Evolutionary conservation across 2,329 filamentous ascomycete genomes (phyloP).

Genomic region (Dendryphion nanum): DNA sequence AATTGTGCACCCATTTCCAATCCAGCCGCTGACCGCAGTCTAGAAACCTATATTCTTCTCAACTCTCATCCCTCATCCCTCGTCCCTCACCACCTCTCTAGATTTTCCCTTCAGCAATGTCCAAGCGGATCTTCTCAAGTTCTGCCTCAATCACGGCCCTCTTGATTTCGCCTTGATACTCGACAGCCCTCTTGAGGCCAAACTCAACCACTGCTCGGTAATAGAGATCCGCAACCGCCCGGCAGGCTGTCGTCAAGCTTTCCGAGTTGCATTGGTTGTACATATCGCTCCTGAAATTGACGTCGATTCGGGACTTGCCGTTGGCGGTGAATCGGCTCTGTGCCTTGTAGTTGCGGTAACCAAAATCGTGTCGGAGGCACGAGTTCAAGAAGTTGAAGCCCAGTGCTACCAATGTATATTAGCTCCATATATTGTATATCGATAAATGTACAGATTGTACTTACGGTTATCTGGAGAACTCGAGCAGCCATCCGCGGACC

Average conservation of each 20-base stretch:
- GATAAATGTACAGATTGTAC: too few species aligned
- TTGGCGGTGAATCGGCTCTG: conserved; percentile 47
- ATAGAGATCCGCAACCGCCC: conserved; percentile 31
- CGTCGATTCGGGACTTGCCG: conserved; percentile 48
- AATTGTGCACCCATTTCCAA: too few species aligned
- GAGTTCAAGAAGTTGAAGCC: conserved; percentile 30
- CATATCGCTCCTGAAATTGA: conserved; percentile 48
- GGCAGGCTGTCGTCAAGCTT: conserved; percentile 10
- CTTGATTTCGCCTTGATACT: conserved; percentile 1
- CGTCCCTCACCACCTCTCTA: too few species aligned
- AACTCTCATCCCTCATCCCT: too few species aligned
- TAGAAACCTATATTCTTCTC: too few species aligned
- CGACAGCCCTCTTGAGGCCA: conserved; percentile 11
- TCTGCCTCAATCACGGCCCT: too few species aligned
- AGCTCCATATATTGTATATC: too few species aligned
- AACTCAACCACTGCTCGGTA: conserved; percentile 31
- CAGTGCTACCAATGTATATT: too few species aligned
- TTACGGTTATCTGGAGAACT: conserved; percentile 31
- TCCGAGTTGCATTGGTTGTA: conserved; percentile 28
- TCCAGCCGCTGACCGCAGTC: too few species aligned
- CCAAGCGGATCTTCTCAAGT: too few species aligned
- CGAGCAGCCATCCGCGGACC: conserved; percentile 39
- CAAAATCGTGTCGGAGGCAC: conserved; percentile 46
- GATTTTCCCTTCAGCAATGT: too few species aligned
- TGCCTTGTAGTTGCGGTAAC: conserved; percentile 50